Evolutionary conservation across 1,139 yeast genomes (phyloP), one percentile per base, ranked within the genome.

Genomic region (Kazachstania sp.): DNA sequence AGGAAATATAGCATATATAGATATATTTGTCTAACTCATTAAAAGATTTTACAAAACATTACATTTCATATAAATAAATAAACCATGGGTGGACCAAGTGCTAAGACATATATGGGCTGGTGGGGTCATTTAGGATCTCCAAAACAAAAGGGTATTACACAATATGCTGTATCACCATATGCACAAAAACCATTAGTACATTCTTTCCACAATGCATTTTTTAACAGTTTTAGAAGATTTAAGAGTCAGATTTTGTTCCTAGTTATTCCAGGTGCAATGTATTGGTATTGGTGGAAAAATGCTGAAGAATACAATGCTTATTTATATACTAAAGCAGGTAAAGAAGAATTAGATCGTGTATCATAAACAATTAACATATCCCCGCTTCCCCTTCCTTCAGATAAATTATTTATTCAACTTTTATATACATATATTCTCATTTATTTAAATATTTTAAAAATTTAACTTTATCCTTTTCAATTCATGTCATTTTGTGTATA

Each of bases 311-410:
- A 88, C 79, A 92, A 92, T 71, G 92, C 83, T 67, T 90, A 76
- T 80, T 79, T 92, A 70, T 92, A 92, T 79, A 88, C 97, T 72
- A 92, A 92, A 78, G 97, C 85, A 55, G 98, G 98, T 68, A 87
- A 92, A 75, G 92, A 83, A 74, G 95, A 87, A 67, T 78, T 88
- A 68, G 90, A 78, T 70, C 82, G 79, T 40, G 37, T 40, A 19
- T 19, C 29, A 20, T 40, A 40, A 20, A 9, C 38, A 36, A 36
- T 15, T 15, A 18, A 18, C 12, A 15, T 15, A 36, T 6, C 2
- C 15, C 6, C 35, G 15, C 23, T n/a, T 36, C 28, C 39, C 9
- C 23, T 11, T 37, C 20, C 20, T 16, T 37, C 12, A 13, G 26
- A 11, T n/a, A 41, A 37, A 31, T 37, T 41, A 45, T 37, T 37